phyloP scores from a whole-genome alignment of 352 stramenopile genomes.

The Phytophthora melonis region DNA sequence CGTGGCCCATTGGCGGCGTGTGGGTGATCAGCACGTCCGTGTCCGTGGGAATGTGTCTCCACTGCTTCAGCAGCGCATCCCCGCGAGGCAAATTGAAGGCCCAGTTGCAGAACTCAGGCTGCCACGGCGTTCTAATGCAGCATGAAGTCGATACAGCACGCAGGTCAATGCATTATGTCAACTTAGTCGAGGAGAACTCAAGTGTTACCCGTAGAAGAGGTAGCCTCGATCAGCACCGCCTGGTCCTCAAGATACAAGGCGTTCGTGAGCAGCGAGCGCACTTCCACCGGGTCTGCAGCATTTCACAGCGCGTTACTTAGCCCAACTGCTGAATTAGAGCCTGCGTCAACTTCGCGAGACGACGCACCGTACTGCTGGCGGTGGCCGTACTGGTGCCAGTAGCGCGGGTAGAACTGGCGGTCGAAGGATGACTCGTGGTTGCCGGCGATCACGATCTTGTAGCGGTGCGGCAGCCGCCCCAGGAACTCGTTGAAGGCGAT shows the following conservation, averaged over 20 bases:
- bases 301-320: neutral
- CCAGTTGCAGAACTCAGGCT: slow-evolving; percentile 89
- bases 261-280: slow-evolving; percentile 79
- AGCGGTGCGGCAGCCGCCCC: slow-evolving; percentile 66
- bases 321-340: neutral
- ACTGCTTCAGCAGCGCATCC: slow-evolving; percentile 49
- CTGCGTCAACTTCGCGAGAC: neutral
- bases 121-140: slow-evolving; percentile 64
- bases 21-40: slow-evolving; percentile 92
- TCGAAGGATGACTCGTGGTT: slow-evolving; percentile 90
- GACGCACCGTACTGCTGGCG: slow-evolving; percentile 56
- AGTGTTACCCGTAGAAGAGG: slow-evolving; percentile 70
- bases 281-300: slow-evolving; percentile 61
- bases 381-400: slow-evolving; percentile 83
- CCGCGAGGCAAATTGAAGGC: slow-evolving; percentile 79
- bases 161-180: neutral
- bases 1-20: slow-evolving; percentile 81
- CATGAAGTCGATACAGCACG: neutral
- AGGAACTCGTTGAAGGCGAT: slow-evolving; percentile 81
- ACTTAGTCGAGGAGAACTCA: neutral
- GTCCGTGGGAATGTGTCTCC: slow-evolving; percentile 60
- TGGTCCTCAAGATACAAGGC: slow-evolving; percentile 83
- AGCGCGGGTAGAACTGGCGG: slow-evolving; percentile 66
- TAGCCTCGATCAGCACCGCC: slow-evolving; percentile 78
- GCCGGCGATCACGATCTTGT: slow-evolving; percentile 84